Evolutionary conservation across 768 basidiomycete genomes (phyloP).

Genomic region (Mycena polygramma): DNA sequence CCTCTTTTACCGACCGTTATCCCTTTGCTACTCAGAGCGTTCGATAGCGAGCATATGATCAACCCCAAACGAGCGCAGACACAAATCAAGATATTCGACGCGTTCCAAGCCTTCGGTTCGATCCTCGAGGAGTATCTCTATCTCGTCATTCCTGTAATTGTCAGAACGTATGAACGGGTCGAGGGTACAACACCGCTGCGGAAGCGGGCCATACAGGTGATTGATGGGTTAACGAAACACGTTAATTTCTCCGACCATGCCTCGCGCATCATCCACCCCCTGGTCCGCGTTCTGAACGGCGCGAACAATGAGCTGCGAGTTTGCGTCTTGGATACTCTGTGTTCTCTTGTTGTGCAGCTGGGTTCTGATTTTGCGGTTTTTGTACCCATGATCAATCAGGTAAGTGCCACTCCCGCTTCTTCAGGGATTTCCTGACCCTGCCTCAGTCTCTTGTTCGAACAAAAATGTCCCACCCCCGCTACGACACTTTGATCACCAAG

Average conservation of each 20-base stretch:
- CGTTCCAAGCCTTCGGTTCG: conserved; percentile 93
- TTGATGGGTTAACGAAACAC: conserved; percentile 89
- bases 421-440: background rate
- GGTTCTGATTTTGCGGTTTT: conserved; percentile 98
- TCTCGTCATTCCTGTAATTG: conserved; percentile 94
- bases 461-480: conserved; percentile 83
- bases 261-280: conserved; percentile 95
- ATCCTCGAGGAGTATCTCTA: conserved; percentile 99
- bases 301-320: conserved; percentile 83
- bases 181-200: conserved; percentile 82
- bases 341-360: conserved; percentile 91
- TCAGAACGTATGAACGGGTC: conserved; percentile 88
- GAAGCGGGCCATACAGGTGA: conserved; percentile 91
- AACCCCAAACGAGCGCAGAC: conserved; percentile 83
- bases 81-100: conserved; percentile 93
- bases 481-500: conserved; percentile 90
- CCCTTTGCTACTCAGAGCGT: conserved; percentile 90
- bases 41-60: conserved; percentile 78
- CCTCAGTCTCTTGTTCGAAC: conserved; percentile 80
- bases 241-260: conserved; percentile 99
- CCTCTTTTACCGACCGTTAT: conserved; percentile 93
- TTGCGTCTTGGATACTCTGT: conserved; percentile 93
- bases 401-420: conserved; percentile 41
- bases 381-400: conserved; percentile 97
- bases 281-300: conserved; percentile 86